Conservation (phyloP, 2,329 filamentous ascomycete species). For the Aspergillus bombycis region DNA sequence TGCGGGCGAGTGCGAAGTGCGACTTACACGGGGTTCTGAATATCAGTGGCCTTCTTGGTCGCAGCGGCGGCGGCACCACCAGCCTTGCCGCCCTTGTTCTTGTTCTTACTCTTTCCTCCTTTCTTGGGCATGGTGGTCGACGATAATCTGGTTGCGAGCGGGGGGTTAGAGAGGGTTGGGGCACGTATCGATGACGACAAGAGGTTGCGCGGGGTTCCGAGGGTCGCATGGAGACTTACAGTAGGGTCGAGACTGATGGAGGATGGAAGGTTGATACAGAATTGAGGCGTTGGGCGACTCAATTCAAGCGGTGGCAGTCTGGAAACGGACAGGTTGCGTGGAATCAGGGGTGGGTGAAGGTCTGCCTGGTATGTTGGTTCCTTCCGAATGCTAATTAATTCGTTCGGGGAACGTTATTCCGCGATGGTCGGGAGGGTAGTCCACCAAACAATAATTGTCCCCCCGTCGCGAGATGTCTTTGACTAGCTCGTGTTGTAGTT, state of each 20-base stretch:
- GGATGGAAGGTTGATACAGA: neutral
- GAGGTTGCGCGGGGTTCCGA: neutral
- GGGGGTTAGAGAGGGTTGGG: conserved; percentile 11
- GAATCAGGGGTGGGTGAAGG: conserved; percentile 20
- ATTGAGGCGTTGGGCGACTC: neutral
- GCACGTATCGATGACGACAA: conserved; percentile 18
- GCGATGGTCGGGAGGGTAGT: conserved; percentile 9
- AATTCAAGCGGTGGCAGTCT: conserved; percentile 2
- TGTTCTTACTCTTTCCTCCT: conserved; percentile 36
- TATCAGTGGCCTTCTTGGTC: conserved; percentile 29
- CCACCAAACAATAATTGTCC: neutral
- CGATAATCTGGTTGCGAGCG: neutral
- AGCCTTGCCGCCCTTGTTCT: conserved; percentile 31
- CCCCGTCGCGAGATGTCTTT: neutral
- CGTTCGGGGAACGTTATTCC: conserved; percentile 31
- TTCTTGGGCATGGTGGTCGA: conserved; percentile 37
- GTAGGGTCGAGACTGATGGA: neutral
- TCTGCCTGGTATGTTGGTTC: conserved; percentile 21
- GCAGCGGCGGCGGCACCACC: conserved; percentile 25
- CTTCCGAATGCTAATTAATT: conserved; percentile 26
- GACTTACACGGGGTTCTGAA: conserved; percentile 39
- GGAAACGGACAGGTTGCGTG: conserved; percentile 5
- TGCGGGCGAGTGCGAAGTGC: conserved; percentile 7
- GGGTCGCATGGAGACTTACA: conserved; percentile 18
- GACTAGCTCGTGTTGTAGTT: neutral